Evolutionary conservation across 2,329 filamentous ascomycete genomes (phyloP).

Genomic region (Xylariomycetidae sp.): DNA sequence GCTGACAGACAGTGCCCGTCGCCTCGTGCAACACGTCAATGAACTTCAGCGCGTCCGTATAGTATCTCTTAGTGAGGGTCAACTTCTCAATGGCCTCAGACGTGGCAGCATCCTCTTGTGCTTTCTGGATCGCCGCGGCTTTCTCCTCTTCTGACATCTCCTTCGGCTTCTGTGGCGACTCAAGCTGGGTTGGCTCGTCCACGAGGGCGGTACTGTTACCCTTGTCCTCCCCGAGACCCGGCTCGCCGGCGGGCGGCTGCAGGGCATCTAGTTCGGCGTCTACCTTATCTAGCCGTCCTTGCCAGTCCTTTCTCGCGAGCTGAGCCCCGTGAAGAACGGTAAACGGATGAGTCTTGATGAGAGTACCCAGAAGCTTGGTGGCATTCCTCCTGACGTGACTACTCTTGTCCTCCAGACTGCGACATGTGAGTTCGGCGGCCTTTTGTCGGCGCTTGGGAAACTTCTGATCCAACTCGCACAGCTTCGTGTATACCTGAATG

Average conservation of each 20-base stretch:
- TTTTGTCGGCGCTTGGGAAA: constrained; percentile 88
- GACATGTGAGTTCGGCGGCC: constrained; percentile 79
- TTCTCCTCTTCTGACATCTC: constrained; percentile 78
- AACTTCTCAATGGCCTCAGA: constrained; percentile 84
- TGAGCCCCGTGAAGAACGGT: constrained; percentile 86
- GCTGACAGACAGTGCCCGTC: constrained; percentile 75
- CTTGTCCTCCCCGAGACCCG: constrained; percentile 65
- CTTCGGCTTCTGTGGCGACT: constrained; percentile 59
- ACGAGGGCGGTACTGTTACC: constrained; percentile 67
- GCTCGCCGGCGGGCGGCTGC: constrained; percentile 69
- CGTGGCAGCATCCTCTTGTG: constrained; percentile 80
- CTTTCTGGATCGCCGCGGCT: constrained; percentile 68
- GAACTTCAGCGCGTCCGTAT: constrained; percentile 88
- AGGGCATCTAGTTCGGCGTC: constrained; percentile 77
- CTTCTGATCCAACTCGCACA: constrained; percentile 94
- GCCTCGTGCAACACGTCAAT: constrained; percentile 86
- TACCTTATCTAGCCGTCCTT: constrained; percentile 72
- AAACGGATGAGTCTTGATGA: constrained; percentile 94
- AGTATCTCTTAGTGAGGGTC: constrained; percentile 84
- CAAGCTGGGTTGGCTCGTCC: constrained; percentile 82
- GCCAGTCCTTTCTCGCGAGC: constrained; percentile 82
- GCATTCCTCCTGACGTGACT: constrained; percentile 95
- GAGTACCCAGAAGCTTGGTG: constrained; percentile 81
- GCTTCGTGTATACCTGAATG: constrained; percentile 86
- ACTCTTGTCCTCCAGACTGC: constrained; percentile 94